phyloP scores from a whole-genome alignment of 2,329 filamentous ascomycete species.

The Plectosphaerella sp. region DNA sequence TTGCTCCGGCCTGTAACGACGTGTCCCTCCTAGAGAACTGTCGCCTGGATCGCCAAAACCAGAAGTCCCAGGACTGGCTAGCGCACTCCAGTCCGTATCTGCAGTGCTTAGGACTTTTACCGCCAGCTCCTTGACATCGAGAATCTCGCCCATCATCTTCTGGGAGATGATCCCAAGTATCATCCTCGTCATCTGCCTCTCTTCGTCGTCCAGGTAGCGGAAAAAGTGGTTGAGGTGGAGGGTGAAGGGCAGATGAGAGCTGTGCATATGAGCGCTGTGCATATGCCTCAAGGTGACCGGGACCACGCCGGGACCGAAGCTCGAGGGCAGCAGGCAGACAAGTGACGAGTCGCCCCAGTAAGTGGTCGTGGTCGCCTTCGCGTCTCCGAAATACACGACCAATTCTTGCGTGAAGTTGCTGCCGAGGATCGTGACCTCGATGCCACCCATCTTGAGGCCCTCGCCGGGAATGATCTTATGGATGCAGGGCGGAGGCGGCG shows the following conservation, averaged over 20 bases:
- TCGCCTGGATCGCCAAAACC: conserved; percentile 33
- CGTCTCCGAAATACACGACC: conserved; percentile 77
- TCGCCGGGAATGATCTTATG: conserved; percentile 81
- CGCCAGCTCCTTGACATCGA: conserved; percentile 58
- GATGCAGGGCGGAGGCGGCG: conserved; percentile 49
- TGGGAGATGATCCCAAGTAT: conserved; percentile 61
- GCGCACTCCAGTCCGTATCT: conserved; percentile 40
- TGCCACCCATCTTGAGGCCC: conserved; percentile 76
- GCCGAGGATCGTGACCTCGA: conserved; percentile 81
- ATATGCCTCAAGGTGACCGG: conserved; percentile 63
- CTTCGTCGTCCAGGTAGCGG: conserved; percentile 69
- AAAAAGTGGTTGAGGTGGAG: conserved; percentile 50
- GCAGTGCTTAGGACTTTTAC: conserved; percentile 52
- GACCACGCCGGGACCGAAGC: conserved; percentile 62
- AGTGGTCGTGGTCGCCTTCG: conserved; percentile 63
- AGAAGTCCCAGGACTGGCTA: conserved; percentile 23
- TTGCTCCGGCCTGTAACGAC: too few relatives aligned
- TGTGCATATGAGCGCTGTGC: too few relatives aligned
- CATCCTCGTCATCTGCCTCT: conserved; percentile 63
- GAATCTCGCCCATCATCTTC: conserved; percentile 59
- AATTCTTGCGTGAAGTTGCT: conserved; percentile 72
- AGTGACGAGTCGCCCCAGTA: conserved; percentile 79
- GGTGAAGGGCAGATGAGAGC: conserved; percentile 17
- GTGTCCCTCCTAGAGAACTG: too few relatives aligned
- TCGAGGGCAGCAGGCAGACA: conserved; percentile 73